Percentiles rank a stretch among this genome's conserved stretches.
Evolutionary conservation across 148 eudicot genomes (phyloP).

Genomic region (Rheum nobile): DNA sequence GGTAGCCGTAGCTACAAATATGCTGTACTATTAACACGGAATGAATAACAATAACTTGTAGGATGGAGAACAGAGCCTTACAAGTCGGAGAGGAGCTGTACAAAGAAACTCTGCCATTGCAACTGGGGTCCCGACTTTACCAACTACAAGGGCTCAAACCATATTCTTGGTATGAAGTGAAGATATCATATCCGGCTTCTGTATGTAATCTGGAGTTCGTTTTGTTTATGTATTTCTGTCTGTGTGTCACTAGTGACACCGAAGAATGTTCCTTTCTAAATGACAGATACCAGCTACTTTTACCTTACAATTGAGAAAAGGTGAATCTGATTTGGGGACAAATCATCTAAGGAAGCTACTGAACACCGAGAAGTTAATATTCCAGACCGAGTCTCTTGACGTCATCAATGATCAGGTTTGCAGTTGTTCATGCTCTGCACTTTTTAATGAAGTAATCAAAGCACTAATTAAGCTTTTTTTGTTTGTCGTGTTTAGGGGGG

Average conservation of each 20-base stretch:
- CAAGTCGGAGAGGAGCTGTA: constrained; percentile 62
- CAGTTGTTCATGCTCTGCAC: neutral
- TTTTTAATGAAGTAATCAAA: neutral
- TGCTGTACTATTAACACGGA: neutral
- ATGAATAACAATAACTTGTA: constrained; percentile 5
- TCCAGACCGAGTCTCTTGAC: constrained; percentile 44
- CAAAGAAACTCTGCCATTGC: constrained; percentile 60
- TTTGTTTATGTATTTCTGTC: neutral
- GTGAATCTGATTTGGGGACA: constrained; percentile 32
- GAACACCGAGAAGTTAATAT: constrained; percentile 76
- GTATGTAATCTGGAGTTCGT: constrained; percentile 32
- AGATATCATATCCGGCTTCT: constrained; percentile 98
- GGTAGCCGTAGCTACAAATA: neutral
- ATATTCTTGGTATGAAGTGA: constrained; percentile 80
- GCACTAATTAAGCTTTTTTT: neutral
- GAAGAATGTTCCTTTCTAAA: constrained; percentile 7
- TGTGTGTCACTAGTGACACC: neutral
- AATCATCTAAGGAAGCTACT: constrained; percentile 54
- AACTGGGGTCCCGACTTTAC: constrained; percentile 54
- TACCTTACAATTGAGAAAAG: constrained; percentile 49
- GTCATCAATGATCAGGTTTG: constrained; percentile 38
- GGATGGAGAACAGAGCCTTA: constrained; percentile 32
- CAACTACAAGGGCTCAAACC: constrained; percentile 57
- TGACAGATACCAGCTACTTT: constrained; percentile 73
- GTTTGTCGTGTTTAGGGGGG: constrained; percentile 29